These are phyloP conservation scores for Nakazawaea wickerhamii DNA, from an alignment of 805 yeast species.

Conservation along the genomic window DNA sequence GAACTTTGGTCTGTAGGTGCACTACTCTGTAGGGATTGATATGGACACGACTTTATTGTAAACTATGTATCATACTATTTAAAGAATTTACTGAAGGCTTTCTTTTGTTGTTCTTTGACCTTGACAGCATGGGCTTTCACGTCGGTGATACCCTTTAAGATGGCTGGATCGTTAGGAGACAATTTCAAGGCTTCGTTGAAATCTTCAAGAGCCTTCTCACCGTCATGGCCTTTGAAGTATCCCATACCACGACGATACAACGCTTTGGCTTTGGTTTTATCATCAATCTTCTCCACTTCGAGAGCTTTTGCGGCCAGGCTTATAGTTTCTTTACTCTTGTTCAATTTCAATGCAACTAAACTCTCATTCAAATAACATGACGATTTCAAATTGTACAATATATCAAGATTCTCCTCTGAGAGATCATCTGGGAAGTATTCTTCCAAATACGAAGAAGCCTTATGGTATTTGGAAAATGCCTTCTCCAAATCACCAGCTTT, in stretches of 20 bases:
- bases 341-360: constrained; percentile 62
- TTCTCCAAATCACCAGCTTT: constrained; percentile 53
- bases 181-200: constrained; percentile 58
- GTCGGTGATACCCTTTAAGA: constrained; percentile 56
- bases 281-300: constrained; percentile 52
- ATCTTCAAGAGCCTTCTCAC: constrained; percentile 62
- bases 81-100: constrained; percentile 70
- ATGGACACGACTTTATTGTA: constrained; percentile 1
- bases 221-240: constrained; percentile 54
- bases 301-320: constrained; percentile 62
- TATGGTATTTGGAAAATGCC: constrained; percentile 65
- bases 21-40: no score
- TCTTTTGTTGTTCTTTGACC: constrained; percentile 62
- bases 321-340: constrained; percentile 48
- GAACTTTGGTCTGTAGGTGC: no score
- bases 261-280: constrained; percentile 76
- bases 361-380: constrained; percentile 71
- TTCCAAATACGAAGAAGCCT: constrained; percentile 63
- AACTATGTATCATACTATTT: constrained; percentile 1
- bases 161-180: constrained; percentile 70
- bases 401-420: constrained; percentile 45
- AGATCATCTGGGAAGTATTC: constrained; percentile 74
- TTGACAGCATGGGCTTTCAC: constrained; percentile 36
- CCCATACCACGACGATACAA: constrained; percentile 82
- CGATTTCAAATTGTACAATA: constrained; percentile 48